Evolutionary conservation across 345 rosid species (phyloP).

Genomic region (Lumnitzera racemosa): DNA sequence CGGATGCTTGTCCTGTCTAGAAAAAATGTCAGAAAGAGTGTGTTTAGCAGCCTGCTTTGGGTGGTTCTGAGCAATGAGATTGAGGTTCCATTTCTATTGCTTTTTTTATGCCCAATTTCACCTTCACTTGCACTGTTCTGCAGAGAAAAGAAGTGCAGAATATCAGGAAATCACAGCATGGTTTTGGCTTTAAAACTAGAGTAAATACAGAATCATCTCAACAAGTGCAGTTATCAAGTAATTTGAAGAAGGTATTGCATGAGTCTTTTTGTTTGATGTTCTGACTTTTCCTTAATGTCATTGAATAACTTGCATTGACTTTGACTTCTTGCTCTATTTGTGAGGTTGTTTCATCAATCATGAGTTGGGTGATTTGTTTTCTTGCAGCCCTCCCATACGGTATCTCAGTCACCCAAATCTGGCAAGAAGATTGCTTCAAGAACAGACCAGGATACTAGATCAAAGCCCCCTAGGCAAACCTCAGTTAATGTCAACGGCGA

Average conservation of each 20-base stretch:
- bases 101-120: too few relatives aligned
- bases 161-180: slow-evolving; percentile 14
- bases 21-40: background rate
- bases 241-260: slow-evolving; percentile 9
- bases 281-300: too few relatives aligned
- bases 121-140: slow-evolving; percentile 4
- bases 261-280: too few relatives aligned
- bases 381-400: slow-evolving; percentile 33
- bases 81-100: too few relatives aligned
- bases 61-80: too few relatives aligned
- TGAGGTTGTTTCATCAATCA: background rate
- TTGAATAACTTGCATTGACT: background rate
- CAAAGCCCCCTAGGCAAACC: slow-evolving; percentile 29
- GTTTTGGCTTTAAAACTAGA: slow-evolving; percentile 19
- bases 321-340: background rate
- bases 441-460: slow-evolving; percentile 20
- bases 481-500: slow-evolving; percentile 13
- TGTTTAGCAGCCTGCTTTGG: background rate
- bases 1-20: background rate
- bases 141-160: slow-evolving; percentile 25
- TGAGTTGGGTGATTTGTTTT: slow-evolving; percentile 4
- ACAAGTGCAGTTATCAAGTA: slow-evolving; percentile 7
- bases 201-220: slow-evolving; percentile 8
- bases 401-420: slow-evolving; percentile 41
- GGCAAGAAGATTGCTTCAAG: slow-evolving; percentile 32